phyloP scores from a whole-genome alignment of 306 rosid species.

The Alnus rubra region DNA sequence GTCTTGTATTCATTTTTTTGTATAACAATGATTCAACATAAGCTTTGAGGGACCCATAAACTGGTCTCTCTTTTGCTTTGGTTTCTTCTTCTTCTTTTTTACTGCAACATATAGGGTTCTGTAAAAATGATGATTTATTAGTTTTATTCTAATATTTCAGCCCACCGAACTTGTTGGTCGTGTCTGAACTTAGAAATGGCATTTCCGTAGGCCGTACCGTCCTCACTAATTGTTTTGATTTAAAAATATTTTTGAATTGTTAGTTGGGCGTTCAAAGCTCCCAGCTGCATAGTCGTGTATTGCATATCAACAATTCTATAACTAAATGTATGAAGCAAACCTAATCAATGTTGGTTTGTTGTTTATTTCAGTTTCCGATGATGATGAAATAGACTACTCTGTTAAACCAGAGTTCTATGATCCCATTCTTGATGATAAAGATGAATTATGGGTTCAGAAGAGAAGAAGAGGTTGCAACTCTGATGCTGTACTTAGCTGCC shows the following conservation, averaged over 20 bases:
- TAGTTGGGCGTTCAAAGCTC: neutral
- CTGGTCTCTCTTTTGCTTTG: too few species aligned
- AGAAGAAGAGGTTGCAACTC: constrained; percentile 51
- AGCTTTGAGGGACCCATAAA: too few species aligned
- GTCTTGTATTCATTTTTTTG: too few species aligned
- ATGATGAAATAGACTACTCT: constrained; percentile 82
- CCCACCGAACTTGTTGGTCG: neutral
- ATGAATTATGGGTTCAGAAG: constrained; percentile 74
- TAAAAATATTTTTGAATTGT: neutral
- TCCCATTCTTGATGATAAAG: constrained; percentile 60
- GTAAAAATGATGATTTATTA: too few species aligned
- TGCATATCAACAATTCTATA: neutral
- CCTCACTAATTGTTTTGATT: neutral
- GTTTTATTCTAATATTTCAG: neutral
- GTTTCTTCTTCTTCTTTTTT: too few species aligned
- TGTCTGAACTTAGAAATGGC: neutral
- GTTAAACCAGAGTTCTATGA: constrained; percentile 78
- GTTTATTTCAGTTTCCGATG: constrained; percentile 67
- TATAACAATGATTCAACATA: too few species aligned
- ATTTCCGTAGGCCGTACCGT: neutral
- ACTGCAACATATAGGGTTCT: too few species aligned
- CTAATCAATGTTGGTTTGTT: constrained; percentile 20
- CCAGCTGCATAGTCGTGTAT: neutral
- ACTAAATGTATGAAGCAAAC: constrained; percentile 2
- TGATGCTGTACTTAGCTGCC: constrained; percentile 87